Conservation (phyloP, 2,329 filamentous ascomycete species). For the Mycocentrospora acerina region DNA sequence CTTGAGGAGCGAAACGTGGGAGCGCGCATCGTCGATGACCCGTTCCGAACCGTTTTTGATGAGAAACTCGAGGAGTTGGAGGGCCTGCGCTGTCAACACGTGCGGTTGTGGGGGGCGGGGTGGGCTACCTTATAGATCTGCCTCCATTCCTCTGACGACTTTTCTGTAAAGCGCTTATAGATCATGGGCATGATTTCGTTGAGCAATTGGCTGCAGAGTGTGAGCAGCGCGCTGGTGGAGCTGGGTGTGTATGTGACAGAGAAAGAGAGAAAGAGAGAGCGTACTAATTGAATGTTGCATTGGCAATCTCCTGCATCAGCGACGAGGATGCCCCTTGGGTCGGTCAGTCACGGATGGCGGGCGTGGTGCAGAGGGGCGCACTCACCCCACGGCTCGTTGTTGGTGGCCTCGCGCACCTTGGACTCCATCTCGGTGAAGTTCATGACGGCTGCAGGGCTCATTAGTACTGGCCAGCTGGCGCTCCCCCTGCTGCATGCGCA, state of each 20-base stretch:
- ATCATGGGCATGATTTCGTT: conserved; percentile 99
- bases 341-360: conserved; percentile 12
- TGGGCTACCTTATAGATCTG: conserved; percentile 89
- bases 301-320: conserved; percentile 96
- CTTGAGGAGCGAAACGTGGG: conserved; percentile 91
- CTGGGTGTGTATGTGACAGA: background rate
- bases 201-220: conserved; percentile 72
- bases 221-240: conserved; percentile 16
- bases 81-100: conserved; percentile 50
- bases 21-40: conserved; percentile 94
- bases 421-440: conserved; percentile 78
- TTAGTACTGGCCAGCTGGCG: conserved; percentile 31
- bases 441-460: conserved; percentile 72
- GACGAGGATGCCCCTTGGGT: conserved; percentile 69
- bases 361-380: conserved; percentile 57
- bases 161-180: conserved; percentile 98
- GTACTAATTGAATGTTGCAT: conserved; percentile 97
- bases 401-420: conserved; percentile 94
- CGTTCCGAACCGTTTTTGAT: conserved; percentile 98
- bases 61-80: conserved; percentile 94
- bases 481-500: conserved; percentile 45
- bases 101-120: background rate
- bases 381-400: conserved; percentile 94
- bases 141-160: conserved; percentile 96
- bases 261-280: conserved; percentile 32